Evolutionary conservation across 176 grass and related monocot genomes (phyloP), one percentile per base, ranked within the genome.

Genomic region (Zea luxurians): DNA sequence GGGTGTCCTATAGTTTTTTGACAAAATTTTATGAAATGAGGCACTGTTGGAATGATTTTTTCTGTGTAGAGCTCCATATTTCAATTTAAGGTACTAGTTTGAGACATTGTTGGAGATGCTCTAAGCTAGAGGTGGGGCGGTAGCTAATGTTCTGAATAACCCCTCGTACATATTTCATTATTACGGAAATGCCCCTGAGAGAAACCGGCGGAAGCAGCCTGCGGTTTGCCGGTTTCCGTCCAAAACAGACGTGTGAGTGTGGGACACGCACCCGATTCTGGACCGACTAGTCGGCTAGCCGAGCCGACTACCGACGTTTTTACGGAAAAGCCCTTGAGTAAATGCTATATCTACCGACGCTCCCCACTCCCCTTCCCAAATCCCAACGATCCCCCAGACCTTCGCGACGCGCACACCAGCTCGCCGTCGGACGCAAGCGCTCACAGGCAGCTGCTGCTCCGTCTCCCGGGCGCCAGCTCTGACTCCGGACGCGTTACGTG

Each of bases 261-360:
- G 69, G 21, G 50, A 37, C 69, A 54, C 53, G 37, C 50, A 41
- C 4, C 4, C 40, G 13, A 4, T 65, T 50, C 70, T 53, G 10
- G 64, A 45, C 48, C 37, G 54, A 76, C 58, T 40, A 40, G 4
- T 27, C 27, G 27, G 27, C 27, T 27, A 27, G 27, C 27, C 13
- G 11, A 27, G 27, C 27, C 13, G 11, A 55, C 27, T 27, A 27
- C 27, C 58, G 42, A 13, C 34, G 38, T 8, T 48, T 78, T 77
- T 50, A 43, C 74, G n/a, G 60, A 49, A 2, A 65, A 48, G 74
- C 10, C 74, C 85, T 46, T 50, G 13, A 8, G 5, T 3, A 37
- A 34, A 6, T 37, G 0, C 43, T 83, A 88, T 79, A 83, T 79
- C 74, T 68, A 88, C 67, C 7, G 9, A 16, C 10, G 46, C 55